A percentile compares a stretch with the other conserved stretches of the same genome.
These are phyloP conservation scores for Paxillus involutus DNA, from an alignment of 768 basidiomycete species.

Conservation along the genomic window DNA sequence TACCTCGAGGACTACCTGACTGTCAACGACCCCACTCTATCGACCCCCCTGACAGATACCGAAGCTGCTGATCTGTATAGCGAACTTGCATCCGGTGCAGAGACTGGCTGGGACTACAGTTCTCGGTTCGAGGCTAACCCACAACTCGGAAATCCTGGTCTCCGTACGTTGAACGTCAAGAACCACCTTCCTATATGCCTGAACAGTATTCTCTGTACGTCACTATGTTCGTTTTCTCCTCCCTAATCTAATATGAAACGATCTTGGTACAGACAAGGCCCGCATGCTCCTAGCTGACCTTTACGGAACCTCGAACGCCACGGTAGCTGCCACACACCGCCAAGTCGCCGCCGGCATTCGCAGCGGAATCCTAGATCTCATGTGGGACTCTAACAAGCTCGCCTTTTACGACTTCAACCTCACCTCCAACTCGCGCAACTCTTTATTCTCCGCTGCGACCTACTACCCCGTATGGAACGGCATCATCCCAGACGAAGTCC, in stretches of 20 bases:
- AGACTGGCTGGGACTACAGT: conserved; percentile 57
- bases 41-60: conserved; percentile 56
- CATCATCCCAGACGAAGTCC: conserved; percentile 75
- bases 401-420: conserved; percentile 92
- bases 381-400: conserved; percentile 81
- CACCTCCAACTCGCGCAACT: conserved; percentile 61
- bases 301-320: conserved; percentile 48
- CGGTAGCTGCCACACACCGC: conserved; percentile 49
- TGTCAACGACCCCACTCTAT: conserved; percentile 61
- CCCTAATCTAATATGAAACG: not conserved
- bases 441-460: conserved; percentile 68
- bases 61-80: conserved; percentile 70
- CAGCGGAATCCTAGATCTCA: conserved; percentile 77
- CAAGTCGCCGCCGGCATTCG: conserved; percentile 57
- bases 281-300: conserved; percentile 60
- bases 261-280: conserved; percentile 52
- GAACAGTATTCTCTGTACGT: conserved; percentile 83
- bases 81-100: conserved; percentile 87
- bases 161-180: conserved; percentile 71
- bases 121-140: conserved; percentile 42
- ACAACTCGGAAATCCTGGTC: conserved; percentile 46
- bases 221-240: not conserved
- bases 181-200: conserved; percentile 73
- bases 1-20: conserved; percentile 78
- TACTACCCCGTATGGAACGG: conserved; percentile 89